Percentiles rank a stretch among this genome's conserved stretches.
These are phyloP conservation scores for Phytophthora sp. DNA, from an alignment of 352 stramenopile genomes.

Conservation along the genomic window DNA sequence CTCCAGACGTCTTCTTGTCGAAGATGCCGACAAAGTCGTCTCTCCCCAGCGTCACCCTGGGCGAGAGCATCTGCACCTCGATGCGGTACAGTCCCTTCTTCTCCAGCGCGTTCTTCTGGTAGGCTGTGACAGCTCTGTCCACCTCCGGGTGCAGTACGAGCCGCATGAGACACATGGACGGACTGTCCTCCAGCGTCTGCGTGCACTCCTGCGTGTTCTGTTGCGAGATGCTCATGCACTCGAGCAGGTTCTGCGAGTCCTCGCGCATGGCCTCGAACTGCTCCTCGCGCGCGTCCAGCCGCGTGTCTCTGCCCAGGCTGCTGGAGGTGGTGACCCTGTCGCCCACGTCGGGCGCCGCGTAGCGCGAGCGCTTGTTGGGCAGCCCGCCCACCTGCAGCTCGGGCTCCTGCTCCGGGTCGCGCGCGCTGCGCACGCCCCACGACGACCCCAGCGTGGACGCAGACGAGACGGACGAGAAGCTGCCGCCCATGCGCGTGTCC, in stretches of 20 bases:
- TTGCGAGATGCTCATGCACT: slow-evolving; percentile 75
- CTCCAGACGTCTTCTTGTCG: slow-evolving; percentile 54
- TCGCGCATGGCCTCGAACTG: slow-evolving; percentile 43
- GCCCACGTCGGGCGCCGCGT: slow-evolving; percentile 11
- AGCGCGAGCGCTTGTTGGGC: slow-evolving; percentile 35
- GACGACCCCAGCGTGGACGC: slow-evolving; percentile 31
- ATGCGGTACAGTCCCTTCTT: slow-evolving; percentile 61
- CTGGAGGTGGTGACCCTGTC: slow-evolving; percentile 8
- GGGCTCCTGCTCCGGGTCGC: slow-evolving; percentile 45
- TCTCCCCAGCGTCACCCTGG: slow-evolving; percentile 55
- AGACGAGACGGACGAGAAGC: slow-evolving; percentile 29
- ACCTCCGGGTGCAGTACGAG: slow-evolving; percentile 74
- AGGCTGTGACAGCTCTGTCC: slow-evolving; percentile 57
- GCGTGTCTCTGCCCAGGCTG: slow-evolving; percentile 11
- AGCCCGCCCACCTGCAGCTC: slow-evolving; percentile 18
- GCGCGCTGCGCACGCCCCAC: slow-evolving; percentile 20
- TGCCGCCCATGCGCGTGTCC: slow-evolving; percentile 3
- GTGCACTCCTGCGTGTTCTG: slow-evolving; percentile 81
- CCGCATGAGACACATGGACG: slow-evolving; percentile 58
- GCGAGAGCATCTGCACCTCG: slow-evolving; percentile 58
- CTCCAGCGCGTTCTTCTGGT: slow-evolving; percentile 62
- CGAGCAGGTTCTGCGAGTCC: slow-evolving; percentile 68
- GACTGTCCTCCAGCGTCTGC: slow-evolving; percentile 70
- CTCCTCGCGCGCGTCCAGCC: slow-evolving; percentile 16
- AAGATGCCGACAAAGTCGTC: slow-evolving; percentile 64